Base-by-base conservation (phyloP, 1,284 basidiomycete genomes). In the Cryptococcus sp. region DNA sequence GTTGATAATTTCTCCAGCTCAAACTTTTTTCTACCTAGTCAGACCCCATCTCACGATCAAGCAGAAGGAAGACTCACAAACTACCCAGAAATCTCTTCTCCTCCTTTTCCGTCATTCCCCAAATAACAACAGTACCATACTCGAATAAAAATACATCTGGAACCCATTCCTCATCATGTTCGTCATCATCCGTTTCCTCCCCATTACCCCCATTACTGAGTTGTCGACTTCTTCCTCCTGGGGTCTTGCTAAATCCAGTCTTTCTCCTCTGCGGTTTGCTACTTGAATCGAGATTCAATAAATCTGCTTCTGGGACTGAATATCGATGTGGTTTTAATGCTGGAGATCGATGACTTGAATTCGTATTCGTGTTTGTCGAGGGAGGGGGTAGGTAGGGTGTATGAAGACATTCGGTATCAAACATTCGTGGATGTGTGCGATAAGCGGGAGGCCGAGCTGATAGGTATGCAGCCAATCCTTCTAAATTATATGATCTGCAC, bases 61-160 rank as follows among this genome's bases (percentile, higher is more conserved):
- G 9, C 31, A 22, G 5, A n/a, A 11, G 28, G 36, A 4, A 2
- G 16, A 78, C 89, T 74, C 71, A 92, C 87, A 97, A 80, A 31
- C 88, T 91, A 37, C 86, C 84, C 54, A 94, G 75, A 65, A 97
- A 91, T 3, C 90, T 79, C 70, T 84, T 88, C 76, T 97, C 92
- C 69, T 97, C 89, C 9, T 83, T 79, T 68, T 93, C 86, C 11
- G 89, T 87, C 92, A 97, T 97, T 23, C 92, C 92, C 93, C 92
- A 97, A 49, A 96, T 88, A 21, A 97, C 92, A 32, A 96, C 87
- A 1, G 74, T 76, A 18, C 92, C 92, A 73, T 96, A 97, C 60
- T 87, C 84, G 76, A 97, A 97, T 59, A 96, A 78, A 74, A 94
- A 97, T 54, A 93, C 86, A 72, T 94, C 91, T 9, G 90, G 74